Evolutionary conservation across 148 eudicot genomes (phyloP), one percentile per base, ranked within the genome.

Genomic region (Rhododendron ferrugineum): DNA sequence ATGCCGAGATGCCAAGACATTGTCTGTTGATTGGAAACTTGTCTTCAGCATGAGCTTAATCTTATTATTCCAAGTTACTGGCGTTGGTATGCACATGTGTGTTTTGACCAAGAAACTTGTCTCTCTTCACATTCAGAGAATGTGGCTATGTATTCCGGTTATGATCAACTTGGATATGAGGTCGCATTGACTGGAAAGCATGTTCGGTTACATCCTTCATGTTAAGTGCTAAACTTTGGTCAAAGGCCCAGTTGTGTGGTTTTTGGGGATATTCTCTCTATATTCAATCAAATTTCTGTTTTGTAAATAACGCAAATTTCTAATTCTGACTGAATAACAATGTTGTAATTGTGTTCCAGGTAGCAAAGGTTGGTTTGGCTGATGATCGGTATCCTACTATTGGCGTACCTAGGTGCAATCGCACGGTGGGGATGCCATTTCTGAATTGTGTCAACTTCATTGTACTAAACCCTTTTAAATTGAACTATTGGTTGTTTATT

Each of bases 181-280:
- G 96, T 97, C 77, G 98, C 98, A 75, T 89, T 88, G 86, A 89
- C 96, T 72, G 95, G 98, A 82, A 89, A 92, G 82, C 90, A 93
- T 88, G 90, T 94, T 79, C 93, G 87, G 40, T 90, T 97, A 83
- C 98, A 97, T 91, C 99, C 98, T 88, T 90, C 96, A 34, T 94
- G 95, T 90, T 95, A 98, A 28, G 88, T 97, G 81, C 89, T 91
- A n/a, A 90, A 86, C 86, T 94, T 97, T 83, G 89, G 89, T 82
- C 89, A 91, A 78, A 91, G 93, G 85, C 98, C 98, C 85, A 85
- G 81, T 64, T 97, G 99, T 98, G 95, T 97, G 66, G 96, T 97
- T 78, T 97, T 97, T 90, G 91, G 96, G 82, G 98, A 96, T 84
- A 86, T 97, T 74, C 84, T 97, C 36, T 90, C 94, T 30, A 64